Evolutionary conservation across 768 basidiomycete species (phyloP).

Genomic region (Suillus cothurnatus): DNA sequence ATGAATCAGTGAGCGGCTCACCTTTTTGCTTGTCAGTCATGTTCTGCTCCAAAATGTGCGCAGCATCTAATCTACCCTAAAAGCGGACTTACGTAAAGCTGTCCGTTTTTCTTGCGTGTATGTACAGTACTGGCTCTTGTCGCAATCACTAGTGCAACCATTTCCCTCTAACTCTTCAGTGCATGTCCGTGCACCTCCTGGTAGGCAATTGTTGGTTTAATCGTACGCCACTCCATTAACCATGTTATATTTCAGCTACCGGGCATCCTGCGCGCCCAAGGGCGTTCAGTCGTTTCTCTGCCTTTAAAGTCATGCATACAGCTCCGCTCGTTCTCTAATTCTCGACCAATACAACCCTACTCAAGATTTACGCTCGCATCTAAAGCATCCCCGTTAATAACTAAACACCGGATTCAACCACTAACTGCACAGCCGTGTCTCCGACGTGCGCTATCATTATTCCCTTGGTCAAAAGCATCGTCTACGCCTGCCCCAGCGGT

Average conservation of each 20-base stretch:
- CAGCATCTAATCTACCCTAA: not conserved
- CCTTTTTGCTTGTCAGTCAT: slow-evolving; percentile 47
- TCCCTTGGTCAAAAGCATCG: slow-evolving; percentile 41
- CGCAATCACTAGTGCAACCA: not conserved
- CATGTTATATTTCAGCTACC: slow-evolving; percentile 28
- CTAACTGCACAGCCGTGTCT: slow-evolving; percentile 26
- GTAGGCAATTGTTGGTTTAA: slow-evolving; percentile 10
- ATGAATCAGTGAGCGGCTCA: slow-evolving; percentile 13
- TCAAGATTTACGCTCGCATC: slow-evolving; percentile 11
- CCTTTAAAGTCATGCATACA: slow-evolving; percentile 12
- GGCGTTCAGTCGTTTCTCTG: slow-evolving; percentile 17
- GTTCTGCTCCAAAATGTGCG: not conserved
- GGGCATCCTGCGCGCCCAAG: slow-evolving; percentile 37
- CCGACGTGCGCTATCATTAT: slow-evolving; percentile 29
- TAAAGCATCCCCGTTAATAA: slow-evolving; percentile 15
- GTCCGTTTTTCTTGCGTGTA: slow-evolving; percentile 9
- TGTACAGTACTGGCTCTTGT: not conserved
- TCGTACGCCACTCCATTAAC: not conserved
- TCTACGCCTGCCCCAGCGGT: slow-evolving; percentile 60
- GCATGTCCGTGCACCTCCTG: slow-evolving; percentile 15
- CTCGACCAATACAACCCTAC: slow-evolving; percentile 19
- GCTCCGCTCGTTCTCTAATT: slow-evolving; percentile 19
- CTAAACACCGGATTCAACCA: slow-evolving; percentile 45
- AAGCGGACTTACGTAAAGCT: slow-evolving; percentile 19
- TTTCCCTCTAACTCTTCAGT: slow-evolving; percentile 5